These are phyloP conservation scores for Prunus campanulata DNA, from an alignment of 306 rosid species.

Conservation along the genomic window DNA sequence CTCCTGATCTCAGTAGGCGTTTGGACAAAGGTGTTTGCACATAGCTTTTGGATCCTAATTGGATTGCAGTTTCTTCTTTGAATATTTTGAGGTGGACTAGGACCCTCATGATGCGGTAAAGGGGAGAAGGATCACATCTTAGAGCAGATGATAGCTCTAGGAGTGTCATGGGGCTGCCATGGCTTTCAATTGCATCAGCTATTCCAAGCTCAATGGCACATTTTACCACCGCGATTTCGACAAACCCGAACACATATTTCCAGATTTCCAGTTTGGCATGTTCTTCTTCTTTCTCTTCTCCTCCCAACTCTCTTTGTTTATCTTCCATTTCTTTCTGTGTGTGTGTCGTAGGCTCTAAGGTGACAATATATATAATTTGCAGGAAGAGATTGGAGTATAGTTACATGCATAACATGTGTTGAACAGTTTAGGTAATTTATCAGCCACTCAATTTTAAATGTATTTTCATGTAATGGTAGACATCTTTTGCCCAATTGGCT, in stretches of 20 bases:
- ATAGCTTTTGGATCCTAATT: background rate
- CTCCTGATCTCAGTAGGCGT: slow-evolving; percentile 5
- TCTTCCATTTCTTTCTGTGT: background rate
- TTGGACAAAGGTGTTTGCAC: slow-evolving; percentile 33
- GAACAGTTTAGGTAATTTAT: background rate
- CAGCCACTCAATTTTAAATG: no score
- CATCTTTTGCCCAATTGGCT: no score
- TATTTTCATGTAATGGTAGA: no score
- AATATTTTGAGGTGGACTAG: slow-evolving; percentile 41
- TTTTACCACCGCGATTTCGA: slow-evolving; percentile 53
- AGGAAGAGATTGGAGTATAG: background rate
- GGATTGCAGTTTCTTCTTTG: slow-evolving; percentile 16
- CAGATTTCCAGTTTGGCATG: slow-evolving; percentile 35
- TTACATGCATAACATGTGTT: background rate
- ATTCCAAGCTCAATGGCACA: slow-evolving; percentile 67
- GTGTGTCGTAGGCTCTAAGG: background rate
- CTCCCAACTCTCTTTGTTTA: background rate
- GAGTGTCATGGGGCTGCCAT: slow-evolving; percentile 47
- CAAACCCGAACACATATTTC: slow-evolving; percentile 55
- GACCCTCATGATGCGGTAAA: slow-evolving; percentile 52
- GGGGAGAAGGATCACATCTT: slow-evolving; percentile 25
- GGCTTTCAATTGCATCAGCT: slow-evolving; percentile 54
- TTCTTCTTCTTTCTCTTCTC: slow-evolving; percentile 24
- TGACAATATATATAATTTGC: background rate
- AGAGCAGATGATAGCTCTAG: slow-evolving; percentile 42